A percentile compares a stretch with the other conserved stretches of the same genome.
Evolutionary conservation across 352 stramenopile species (phyloP).

Genomic region (Phytophthora cryptogea): DNA sequence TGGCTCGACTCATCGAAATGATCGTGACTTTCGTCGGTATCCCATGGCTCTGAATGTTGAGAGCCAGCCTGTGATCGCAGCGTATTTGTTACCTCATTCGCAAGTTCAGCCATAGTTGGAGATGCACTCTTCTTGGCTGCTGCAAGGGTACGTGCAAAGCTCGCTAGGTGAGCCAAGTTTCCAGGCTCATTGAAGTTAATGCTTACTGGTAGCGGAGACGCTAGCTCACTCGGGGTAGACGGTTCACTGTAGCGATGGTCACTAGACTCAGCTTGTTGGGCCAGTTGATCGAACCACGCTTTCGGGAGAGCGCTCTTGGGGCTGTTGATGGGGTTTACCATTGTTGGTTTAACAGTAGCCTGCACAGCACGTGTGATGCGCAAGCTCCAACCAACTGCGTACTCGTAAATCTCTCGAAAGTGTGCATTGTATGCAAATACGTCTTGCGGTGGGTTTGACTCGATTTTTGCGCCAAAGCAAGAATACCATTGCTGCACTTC

Average conservation of each 20-base stretch:
- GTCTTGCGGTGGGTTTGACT: constrained; percentile 70
- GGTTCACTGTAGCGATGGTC: constrained; percentile 46
- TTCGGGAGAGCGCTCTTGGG: constrained; percentile 74
- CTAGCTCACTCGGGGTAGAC: constrained; percentile 34
- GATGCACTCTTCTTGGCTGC: constrained; percentile 34
- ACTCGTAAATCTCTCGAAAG: constrained; percentile 84
- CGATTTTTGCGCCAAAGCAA: constrained; percentile 76
- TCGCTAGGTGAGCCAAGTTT: constrained; percentile 72
- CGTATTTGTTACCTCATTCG: constrained; percentile 82
- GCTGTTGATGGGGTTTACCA: constrained; percentile 67
- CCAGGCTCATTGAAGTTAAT: constrained; percentile 65
- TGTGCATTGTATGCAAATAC: constrained; percentile 82
- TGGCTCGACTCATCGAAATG: constrained; percentile 62
- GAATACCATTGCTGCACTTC: constrained; percentile 87
- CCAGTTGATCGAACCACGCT: constrained; percentile 80
- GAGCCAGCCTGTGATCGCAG: constrained; percentile 43
- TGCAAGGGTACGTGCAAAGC: constrained; percentile 68
- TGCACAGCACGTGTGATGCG: constrained; percentile 81
- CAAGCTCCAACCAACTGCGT: constrained; percentile 76
- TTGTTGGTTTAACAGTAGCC: constrained; percentile 73
- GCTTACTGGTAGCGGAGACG: constrained; percentile 24
- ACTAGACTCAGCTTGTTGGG: constrained; percentile 48
- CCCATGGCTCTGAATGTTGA: constrained; percentile 64
- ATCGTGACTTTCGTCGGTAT: constrained; percentile 69
- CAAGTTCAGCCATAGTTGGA: constrained; percentile 44